Base-by-base conservation (phyloP, 306 rosid species). In the Cicer yamashitae region DNA sequence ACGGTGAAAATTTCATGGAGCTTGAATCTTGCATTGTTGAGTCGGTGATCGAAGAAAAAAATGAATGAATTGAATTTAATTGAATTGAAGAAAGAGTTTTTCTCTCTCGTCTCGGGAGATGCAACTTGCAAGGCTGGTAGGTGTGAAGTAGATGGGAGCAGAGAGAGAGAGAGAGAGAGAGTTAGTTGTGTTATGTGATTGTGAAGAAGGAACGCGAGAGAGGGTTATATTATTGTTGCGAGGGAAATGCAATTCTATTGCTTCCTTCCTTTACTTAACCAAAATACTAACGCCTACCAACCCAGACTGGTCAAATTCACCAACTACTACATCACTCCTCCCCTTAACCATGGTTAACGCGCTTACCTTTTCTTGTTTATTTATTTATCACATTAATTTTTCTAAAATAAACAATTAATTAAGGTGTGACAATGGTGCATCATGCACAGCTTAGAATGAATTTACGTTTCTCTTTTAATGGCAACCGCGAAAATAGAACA, bases 1-100 rank as follows among this genome's bases (percentile, higher is more conserved):
- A 66, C 6, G 99, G 97, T 8, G 99, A 94, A 41, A 89, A 78
- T 86, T 92, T 94, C 70, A 89, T 78, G 22, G 99, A 84, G 84
- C 48, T 85, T 2, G 89, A 89, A 3, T 93, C 79, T 48, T 92
- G 71, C 99, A 92, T 93, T 67, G 18, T 30, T 15, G 4, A 14
- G 37, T 30, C 7, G 30, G 3, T 70, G 51, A 69, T 4, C 8
- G 40, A 5, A 6, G 6, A 11, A 52, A 15, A 1, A 38, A 30
- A 30, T 30, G 37, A 30, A 13, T 61, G 12, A 61, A 34, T 11
- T 37, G 45, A 30, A 40, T 40, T 8, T 34, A 64, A 62, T 20
- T 12, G 34, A 53, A 50, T 43, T 13, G 41, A 59, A 68, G 41
- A 54, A 43, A 56, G 77, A 74, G 82, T 44, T 30, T 30, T 30